Percentiles rank a stretch among this genome's conserved stretches.
Evolutionary conservation across 2,329 filamentous ascomycete genomes (phyloP).

Genomic region (Trichoderma sp.): DNA sequence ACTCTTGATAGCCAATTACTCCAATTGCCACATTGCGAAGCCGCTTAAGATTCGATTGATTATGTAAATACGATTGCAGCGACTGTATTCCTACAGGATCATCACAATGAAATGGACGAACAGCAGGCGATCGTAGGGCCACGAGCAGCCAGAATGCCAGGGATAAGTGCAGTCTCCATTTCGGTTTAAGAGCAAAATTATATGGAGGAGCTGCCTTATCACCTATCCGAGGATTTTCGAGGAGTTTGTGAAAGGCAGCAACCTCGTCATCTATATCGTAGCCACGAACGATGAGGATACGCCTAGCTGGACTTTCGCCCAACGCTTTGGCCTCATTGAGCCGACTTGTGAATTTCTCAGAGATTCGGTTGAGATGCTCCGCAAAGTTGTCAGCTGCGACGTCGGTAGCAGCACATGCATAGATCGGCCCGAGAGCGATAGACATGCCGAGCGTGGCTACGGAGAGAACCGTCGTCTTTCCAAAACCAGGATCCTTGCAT

Average conservation of each 20-base stretch:
- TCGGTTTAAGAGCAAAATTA: neutral
- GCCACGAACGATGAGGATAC: neutral
- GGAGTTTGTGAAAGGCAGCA: neutral
- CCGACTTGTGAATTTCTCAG: neutral
- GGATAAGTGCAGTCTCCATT: conserved; percentile 23
- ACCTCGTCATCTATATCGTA: neutral
- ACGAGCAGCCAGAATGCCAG: conserved; percentile 22
- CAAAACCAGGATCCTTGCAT: conserved; percentile 22
- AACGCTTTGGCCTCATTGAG: neutral
- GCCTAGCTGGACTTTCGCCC: neutral
- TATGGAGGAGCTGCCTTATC: neutral
- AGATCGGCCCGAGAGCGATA: conserved; percentile 2
- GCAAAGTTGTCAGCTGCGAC: conserved; percentile 18
- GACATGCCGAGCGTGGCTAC: conserved; percentile 13
- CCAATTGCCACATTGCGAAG: neutral
- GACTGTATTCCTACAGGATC: conserved; percentile 15
- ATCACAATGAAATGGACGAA: neutral
- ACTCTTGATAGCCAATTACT: neutral
- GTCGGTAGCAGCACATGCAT: conserved; percentile 19
- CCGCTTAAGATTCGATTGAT: neutral
- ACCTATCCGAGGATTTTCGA: neutral
- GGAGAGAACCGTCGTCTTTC: conserved; percentile 19
- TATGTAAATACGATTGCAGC: conserved; percentile 3
- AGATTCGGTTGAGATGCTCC: neutral
- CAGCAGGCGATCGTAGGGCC: conserved; percentile 7